A percentile compares a stretch with the other conserved stretches of the same genome.
Conservation (phyloP, 768 basidiomycete species). For the Phylloporus rhodoxanthus region DNA sequence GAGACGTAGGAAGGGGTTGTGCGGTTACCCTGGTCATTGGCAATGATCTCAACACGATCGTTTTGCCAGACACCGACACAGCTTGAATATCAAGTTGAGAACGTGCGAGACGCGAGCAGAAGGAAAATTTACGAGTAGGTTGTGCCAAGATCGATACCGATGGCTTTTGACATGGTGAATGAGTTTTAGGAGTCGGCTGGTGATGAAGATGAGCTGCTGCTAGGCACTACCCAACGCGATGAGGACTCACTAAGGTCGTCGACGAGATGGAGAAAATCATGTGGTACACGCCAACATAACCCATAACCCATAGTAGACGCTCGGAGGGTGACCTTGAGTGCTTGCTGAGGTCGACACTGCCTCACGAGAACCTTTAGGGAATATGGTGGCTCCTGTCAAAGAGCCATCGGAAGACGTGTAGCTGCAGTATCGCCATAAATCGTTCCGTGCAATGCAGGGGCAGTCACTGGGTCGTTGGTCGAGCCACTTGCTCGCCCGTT, state of each 20-base stretch:
- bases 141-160: conserved; percentile 88
- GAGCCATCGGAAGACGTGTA: conserved; percentile 38
- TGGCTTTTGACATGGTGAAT: conserved; percentile 63
- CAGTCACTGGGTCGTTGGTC: conserved; percentile 23
- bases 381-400: no score
- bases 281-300: no score
- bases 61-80: conserved; percentile 99
- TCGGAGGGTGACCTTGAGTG: no score
- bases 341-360: no score
- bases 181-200: conserved; percentile 7
- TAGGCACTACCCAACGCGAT: not conserved
- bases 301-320: no score
- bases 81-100: conserved; percentile 34
- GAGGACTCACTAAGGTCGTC: conserved; percentile 16
- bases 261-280: conserved; percentile 8
- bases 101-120: not conserved
- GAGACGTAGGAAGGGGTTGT: conserved; percentile 96
- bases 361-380: no score
- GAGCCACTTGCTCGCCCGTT: conserved; percentile 25
- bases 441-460: not conserved
- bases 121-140: conserved; percentile 73
- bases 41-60: conserved; percentile 98
- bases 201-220: conserved; percentile 5
- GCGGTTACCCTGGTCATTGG: conserved; percentile 91
- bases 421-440: conserved; percentile 25